A percentile compares a stretch with the other conserved stretches of the same genome.
These are phyloP conservation scores for Botrytis tulipae DNA, from an alignment of 2,329 filamentous ascomycete genomes.

Conservation along the genomic window DNA sequence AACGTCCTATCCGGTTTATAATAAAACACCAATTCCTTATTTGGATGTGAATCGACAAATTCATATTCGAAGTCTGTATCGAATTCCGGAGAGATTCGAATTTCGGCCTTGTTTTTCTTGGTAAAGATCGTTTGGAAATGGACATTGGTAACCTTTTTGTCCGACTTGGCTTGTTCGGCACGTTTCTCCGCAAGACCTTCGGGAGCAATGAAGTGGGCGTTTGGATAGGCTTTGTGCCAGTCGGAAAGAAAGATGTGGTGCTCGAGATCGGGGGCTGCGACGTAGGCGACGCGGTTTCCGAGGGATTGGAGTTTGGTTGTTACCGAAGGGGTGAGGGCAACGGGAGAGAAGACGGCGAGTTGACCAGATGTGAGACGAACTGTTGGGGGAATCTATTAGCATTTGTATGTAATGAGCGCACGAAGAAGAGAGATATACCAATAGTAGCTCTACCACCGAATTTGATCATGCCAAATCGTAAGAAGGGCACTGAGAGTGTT, in stretches of 20 bases:
- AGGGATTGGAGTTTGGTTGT: slow-evolving; percentile 62
- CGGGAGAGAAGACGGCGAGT: slow-evolving; percentile 88
- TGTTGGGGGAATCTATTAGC: slow-evolving; percentile 39
- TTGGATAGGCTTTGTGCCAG: slow-evolving; percentile 78
- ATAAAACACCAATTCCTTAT: slow-evolving; percentile 84
- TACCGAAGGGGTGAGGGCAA: slow-evolving; percentile 76
- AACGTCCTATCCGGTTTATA: slow-evolving; percentile 77
- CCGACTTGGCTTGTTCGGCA: slow-evolving; percentile 54
- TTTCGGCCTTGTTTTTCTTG: slow-evolving; percentile 48
- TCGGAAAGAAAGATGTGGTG: slow-evolving; percentile 91
- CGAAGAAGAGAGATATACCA: slow-evolving; percentile 50
- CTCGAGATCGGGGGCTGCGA: slow-evolving; percentile 84
- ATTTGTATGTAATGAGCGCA: neutral
- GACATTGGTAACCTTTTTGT: slow-evolving; percentile 43
- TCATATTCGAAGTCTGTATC: slow-evolving; percentile 84
- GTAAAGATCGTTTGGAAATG: slow-evolving; percentile 68
- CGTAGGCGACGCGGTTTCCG: slow-evolving; percentile 73
- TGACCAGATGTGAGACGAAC: slow-evolving; percentile 75
- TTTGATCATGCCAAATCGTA: slow-evolving; percentile 74
- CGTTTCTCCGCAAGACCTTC: slow-evolving; percentile 84
- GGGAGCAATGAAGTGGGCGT: slow-evolving; percentile 76
- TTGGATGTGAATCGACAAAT: slow-evolving; percentile 75
- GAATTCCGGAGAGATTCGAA: slow-evolving; percentile 71
- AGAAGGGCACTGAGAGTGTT: slow-evolving; percentile 80
- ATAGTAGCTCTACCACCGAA: slow-evolving; percentile 86